These are phyloP conservation scores for Inonotus hispidus DNA, from an alignment of 1,284 basidiomycete species.

Conservation along the genomic window DNA sequence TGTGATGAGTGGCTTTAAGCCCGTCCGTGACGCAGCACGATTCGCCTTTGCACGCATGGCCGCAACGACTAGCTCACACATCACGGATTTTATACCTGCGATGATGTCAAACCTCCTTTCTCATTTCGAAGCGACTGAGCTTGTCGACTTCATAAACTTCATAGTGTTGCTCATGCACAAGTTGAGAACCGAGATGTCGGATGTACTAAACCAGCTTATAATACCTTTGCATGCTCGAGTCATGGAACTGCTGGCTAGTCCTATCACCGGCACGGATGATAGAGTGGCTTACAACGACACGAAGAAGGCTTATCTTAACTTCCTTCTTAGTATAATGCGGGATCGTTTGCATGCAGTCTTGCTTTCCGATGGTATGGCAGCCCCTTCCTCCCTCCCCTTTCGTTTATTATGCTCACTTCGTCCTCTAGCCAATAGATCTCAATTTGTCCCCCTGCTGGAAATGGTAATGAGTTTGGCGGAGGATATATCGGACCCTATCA, in stretches of 20 bases:
- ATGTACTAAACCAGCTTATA: constrained; percentile 88
- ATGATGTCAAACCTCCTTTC: constrained; percentile 86
- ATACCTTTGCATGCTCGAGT: constrained; percentile 85
- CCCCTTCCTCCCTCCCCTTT: constrained; percentile 3
- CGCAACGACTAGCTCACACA: constrained; percentile 80
- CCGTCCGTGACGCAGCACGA: constrained; percentile 92
- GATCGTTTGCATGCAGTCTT: constrained; percentile 82
- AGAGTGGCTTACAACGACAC: constrained; percentile 79
- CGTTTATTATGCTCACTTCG: not conserved
- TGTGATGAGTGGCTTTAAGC: constrained; percentile 82
- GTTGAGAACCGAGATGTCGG: constrained; percentile 80
- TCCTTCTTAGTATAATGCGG: constrained; percentile 81
- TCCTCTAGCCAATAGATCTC: constrained; percentile 69
- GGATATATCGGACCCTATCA: constrained; percentile 66
- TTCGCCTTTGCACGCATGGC: constrained; percentile 94
- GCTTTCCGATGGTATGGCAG: constrained; percentile 72
- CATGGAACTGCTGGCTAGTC: constrained; percentile 74
- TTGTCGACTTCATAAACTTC: constrained; percentile 96
- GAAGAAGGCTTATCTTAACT: constrained; percentile 83
- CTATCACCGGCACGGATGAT: constrained; percentile 90
- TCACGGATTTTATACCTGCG: constrained; percentile 77
- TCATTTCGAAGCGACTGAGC: constrained; percentile 88
- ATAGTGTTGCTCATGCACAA: constrained; percentile 88
- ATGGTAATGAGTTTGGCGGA: constrained; percentile 75
- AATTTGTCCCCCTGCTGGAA: constrained; percentile 67